Percentiles rank a stretch among this genome's conserved stretches.
Conservation (phyloP, 345 rosid genomes). For the Bretschneidera sinensis region DNA sequence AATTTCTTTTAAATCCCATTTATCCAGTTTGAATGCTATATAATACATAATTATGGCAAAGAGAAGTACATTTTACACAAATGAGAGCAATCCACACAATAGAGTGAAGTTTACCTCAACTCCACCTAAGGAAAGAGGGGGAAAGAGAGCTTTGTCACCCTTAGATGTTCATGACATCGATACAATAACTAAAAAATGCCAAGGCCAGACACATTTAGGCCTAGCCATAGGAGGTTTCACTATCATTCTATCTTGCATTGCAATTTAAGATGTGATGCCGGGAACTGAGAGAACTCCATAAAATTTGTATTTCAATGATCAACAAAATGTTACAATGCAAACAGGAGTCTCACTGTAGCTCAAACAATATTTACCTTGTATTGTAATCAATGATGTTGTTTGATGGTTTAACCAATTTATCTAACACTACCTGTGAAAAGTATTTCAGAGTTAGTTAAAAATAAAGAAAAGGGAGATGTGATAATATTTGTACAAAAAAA, state of each 20-base stretch:
- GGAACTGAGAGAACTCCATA: background rate
- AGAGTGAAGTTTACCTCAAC: background rate
- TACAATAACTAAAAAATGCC: background rate
- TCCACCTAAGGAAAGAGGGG: background rate
- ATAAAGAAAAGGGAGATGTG: background rate
- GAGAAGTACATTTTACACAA: background rate
- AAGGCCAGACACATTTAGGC: background rate
- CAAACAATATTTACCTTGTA: constrained; percentile 53
- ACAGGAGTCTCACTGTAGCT: background rate
- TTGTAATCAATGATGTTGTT: constrained; percentile 77
- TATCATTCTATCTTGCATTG: background rate
- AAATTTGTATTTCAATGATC: constrained; percentile 9
- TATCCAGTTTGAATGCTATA: background rate
- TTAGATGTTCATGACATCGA: background rate
- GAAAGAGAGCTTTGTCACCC: too few species aligned
- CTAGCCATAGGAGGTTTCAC: background rate
- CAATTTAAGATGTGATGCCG: background rate
- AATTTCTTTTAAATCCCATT: background rate
- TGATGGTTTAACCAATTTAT: constrained; percentile 82
- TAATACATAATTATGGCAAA: too few species aligned
- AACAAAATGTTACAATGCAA: background rate
- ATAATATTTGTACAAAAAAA: background rate
- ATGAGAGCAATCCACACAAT: background rate
- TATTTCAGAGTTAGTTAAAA: background rate
- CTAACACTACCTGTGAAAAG: constrained; percentile 66